Conservation (phyloP, 1,284 basidiomycete species). For the Fistulinella staudtii region DNA sequence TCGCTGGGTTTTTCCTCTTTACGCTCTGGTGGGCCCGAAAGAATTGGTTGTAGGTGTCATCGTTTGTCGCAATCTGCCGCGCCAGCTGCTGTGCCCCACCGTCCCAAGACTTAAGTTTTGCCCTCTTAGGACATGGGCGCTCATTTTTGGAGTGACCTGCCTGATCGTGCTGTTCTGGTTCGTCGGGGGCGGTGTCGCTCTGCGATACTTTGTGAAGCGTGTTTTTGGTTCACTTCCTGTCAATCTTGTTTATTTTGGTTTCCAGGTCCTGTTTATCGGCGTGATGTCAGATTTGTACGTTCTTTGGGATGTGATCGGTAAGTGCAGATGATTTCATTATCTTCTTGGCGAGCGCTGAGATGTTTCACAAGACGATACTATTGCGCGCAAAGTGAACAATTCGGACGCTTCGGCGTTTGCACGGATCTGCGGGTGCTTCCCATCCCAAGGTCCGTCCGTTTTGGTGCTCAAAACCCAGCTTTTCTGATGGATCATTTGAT, state of each 20-base stretch:
- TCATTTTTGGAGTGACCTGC: conserved; percentile 74
- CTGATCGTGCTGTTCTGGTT: conserved; percentile 84
- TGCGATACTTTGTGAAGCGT: conserved; percentile 63
- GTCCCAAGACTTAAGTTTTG: too few species aligned
- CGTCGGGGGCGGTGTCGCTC: conserved; percentile 64
- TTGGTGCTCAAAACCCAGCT: background rate
- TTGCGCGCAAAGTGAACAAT: conserved; percentile 85
- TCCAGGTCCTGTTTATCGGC: conserved; percentile 87
- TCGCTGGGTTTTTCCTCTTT: conserved; percentile 86
- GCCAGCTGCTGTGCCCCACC: background rate
- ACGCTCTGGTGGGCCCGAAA: conserved; percentile 88
- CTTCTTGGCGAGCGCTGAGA: background rate
- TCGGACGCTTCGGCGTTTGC: conserved; percentile 93
- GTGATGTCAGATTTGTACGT: conserved; percentile 91
- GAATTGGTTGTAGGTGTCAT: conserved; percentile 65
- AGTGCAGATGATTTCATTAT: conserved; percentile 15
- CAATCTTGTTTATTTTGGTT: background rate
- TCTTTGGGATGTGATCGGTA: conserved; percentile 84
- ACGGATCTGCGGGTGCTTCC: conserved; percentile 78
- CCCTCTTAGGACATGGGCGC: conserved; percentile 57
- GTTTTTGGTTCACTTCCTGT: too few species aligned
- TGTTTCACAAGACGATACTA: conserved; percentile 69
- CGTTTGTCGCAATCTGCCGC: background rate
- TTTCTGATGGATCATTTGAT: too few species aligned
- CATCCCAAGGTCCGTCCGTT: conserved; percentile 51